phyloP scores from a whole-genome alignment of 108 stramenopile genomes.

The Skeletonema grethae region DNA sequence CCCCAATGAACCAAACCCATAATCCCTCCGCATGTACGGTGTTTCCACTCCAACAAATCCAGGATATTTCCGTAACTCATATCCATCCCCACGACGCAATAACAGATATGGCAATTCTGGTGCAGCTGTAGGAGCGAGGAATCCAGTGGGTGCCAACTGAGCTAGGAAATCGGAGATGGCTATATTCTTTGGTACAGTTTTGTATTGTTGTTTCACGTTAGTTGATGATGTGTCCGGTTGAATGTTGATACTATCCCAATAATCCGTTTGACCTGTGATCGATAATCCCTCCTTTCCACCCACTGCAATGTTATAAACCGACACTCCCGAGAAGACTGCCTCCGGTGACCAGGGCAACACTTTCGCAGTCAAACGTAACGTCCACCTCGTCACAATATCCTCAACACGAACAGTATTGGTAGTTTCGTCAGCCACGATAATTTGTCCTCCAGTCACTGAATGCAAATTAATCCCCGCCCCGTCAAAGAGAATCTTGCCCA shows the following conservation, averaged over 20 bases:
- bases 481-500: conserved; percentile 87
- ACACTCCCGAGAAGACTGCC: conserved; percentile 92
- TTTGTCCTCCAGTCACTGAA: conserved; percentile 75
- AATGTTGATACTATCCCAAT: conserved; percentile 95
- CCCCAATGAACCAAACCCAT: conserved; percentile 81
- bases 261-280: conserved; percentile 84
- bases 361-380: conserved; percentile 83
- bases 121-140: conserved; percentile 62
- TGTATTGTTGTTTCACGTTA: conserved; percentile 43
- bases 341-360: conserved; percentile 91
- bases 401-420: conserved; percentile 33
- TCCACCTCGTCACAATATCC: conserved; percentile 89
- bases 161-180: conserved; percentile 78
- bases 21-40: conserved; percentile 75
- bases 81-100: conserved; percentile 77
- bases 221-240: conserved; percentile 20
- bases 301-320: conserved; percentile 79
- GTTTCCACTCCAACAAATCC: conserved; percentile 58
- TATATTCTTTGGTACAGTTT: conserved; percentile 61
- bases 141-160: conserved; percentile 74
- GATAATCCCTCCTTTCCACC: conserved; percentile 60
- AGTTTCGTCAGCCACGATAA: conserved; percentile 23
- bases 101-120: conserved; percentile 84
- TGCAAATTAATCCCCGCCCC: conserved; percentile 92
- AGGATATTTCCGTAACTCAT: conserved; percentile 85